phyloP scores from a whole-genome alignment of 805 yeast species.

The Candida maltosa region DNA sequence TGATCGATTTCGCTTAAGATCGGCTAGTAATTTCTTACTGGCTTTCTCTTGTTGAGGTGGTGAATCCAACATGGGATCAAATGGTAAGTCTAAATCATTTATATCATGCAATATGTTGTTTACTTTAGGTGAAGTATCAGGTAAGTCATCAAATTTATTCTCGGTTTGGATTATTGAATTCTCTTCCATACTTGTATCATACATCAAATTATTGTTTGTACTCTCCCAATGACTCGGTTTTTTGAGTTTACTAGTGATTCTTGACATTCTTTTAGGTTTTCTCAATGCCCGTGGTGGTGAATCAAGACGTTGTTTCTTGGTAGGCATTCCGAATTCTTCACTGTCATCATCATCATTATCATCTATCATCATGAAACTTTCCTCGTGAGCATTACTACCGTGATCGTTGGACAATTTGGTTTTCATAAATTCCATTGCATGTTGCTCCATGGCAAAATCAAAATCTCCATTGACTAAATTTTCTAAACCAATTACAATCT shows the following conservation, averaged over 20 bases:
- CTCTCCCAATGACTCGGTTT: constrained; percentile 2
- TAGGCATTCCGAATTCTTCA: not conserved
- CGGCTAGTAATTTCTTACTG: constrained; percentile 3
- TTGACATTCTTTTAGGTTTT: constrained; percentile 10
- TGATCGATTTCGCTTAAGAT: constrained; percentile 4
- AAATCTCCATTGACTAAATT: constrained; percentile 30
- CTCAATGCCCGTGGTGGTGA: constrained; percentile 20
- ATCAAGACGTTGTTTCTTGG: constrained; percentile 5
- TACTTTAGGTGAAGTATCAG: constrained; percentile 10
- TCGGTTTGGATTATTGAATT: constrained; percentile 1
- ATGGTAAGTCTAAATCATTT: constrained; percentile 23
- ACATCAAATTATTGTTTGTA: constrained; percentile 2
- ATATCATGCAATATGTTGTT: constrained; percentile 20
- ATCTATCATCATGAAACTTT: constrained; percentile 6
- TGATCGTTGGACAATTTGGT: constrained; percentile 14
- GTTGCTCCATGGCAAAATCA: constrained; percentile 30
- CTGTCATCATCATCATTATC: constrained; percentile 5
- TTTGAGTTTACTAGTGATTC: constrained; percentile 8
- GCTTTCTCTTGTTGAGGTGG: no score
- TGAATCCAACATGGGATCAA: constrained; percentile 27
- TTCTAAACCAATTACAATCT: constrained; percentile 13
- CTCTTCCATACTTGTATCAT: constrained; percentile 9
- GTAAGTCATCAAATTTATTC: constrained; percentile 2
- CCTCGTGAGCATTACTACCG: constrained; percentile 1
- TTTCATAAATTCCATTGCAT: constrained; percentile 26